Base-by-base conservation (phyloP, 441 rosid genomes). In the Geranium incanum region DNA sequence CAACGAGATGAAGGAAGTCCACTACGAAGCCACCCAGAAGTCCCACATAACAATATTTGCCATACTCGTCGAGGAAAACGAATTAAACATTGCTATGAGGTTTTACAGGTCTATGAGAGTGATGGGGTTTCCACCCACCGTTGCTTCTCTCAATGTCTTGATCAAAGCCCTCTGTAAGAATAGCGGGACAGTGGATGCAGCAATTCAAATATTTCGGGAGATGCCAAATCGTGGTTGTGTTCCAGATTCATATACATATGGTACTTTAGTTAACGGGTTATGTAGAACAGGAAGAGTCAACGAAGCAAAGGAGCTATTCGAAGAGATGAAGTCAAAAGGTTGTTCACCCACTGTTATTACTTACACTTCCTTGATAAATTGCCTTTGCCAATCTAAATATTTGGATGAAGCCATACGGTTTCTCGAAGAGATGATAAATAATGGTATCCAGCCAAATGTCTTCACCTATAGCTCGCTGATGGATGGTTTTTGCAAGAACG, bases 241-340 rank as follows among this genome's bases (percentile, higher is more conserved):
- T 60, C 97, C 98, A 0, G 97, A 95, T 86, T 85, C 89, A 0
- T 95, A 92, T 79, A 89, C 98, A 0, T 90, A 86, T 72, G 99
- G 99, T 28, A 92, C 99, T 37, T 77, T 95, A 82, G 86, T 95
- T 48, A 92, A 87, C 82, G 97, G 95, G 72, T 76, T 95, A 76
- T 95, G 93, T 80, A 86, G 83, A 73, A 78, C 81, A 45, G 89
- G 91, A 37, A 89, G 81, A 79, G 77, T 86, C 43, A 52, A 33
- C 66, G 93, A 92, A 74, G 99, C 95, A 15, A 86, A 80, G 81
- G 82, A 85, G 74, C 78, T 95, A 52, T 88, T 95, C 36, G 70
- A 68, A 69, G 99, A 89, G 88, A 90, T 95, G 99, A 84, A 83
- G 75, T 76, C 7, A 6, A 89, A 81, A 48, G 89, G 84, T 64